Percentiles rank a stretch among this genome's conserved stretches.
These are phyloP conservation scores for Candida pseudofarinosa DNA, from an alignment of 805 yeast species.

Conservation along the genomic window DNA sequence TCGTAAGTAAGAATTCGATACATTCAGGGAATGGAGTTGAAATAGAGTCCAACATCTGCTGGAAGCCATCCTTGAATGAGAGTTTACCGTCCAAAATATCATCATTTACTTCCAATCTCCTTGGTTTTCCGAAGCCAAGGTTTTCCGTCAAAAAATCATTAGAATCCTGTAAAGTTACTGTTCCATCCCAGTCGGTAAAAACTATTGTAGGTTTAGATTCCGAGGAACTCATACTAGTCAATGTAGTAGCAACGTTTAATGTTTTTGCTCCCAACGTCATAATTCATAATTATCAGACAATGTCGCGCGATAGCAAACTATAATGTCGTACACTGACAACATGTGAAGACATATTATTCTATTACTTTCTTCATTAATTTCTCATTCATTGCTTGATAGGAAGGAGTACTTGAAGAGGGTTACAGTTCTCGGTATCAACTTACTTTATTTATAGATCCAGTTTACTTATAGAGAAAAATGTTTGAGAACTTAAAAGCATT, in stretches of 20 bases:
- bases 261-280: not conserved
- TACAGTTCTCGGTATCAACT: too few species aligned
- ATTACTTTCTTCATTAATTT: not conserved
- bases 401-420: too few species aligned
- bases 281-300: not conserved
- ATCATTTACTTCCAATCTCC: slow-evolving; percentile 65
- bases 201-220: slow-evolving; percentile 56
- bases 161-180: slow-evolving; percentile 92
- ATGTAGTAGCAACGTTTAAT: not conserved
- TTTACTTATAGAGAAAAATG: slow-evolving; percentile 15
- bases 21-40: slow-evolving; percentile 77
- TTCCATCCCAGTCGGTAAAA: slow-evolving; percentile 98
- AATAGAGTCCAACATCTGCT: slow-evolving; percentile 77
- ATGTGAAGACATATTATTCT: not conserved
- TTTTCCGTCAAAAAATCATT: slow-evolving; percentile 89
- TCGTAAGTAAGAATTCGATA: slow-evolving; percentile 58
- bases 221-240: not conserved
- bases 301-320: slow-evolving; percentile 2
- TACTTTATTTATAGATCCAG: too few species aligned
- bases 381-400: too few species aligned
- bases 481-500: slow-evolving; percentile 54
- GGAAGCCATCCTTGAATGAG: slow-evolving; percentile 78
- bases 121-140: slow-evolving; percentile 75
- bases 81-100: slow-evolving; percentile 65
- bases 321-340: slow-evolving; percentile 1